Base-by-base conservation (phyloP, 169 alveolate genomes). In the Plasmodium blacklocki region DNA sequence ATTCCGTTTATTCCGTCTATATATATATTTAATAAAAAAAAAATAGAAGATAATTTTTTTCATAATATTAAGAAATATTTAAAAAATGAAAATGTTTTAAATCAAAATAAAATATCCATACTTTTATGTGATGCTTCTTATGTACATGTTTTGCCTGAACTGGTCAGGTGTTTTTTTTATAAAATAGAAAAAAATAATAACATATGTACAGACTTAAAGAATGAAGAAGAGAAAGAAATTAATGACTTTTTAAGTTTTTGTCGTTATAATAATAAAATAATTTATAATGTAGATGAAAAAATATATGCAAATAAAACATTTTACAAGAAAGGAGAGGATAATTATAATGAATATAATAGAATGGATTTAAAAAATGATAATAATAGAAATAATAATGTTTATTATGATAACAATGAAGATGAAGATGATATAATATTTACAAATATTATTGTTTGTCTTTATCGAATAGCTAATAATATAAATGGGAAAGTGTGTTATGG, bases 401-500 rank as follows among this genome's bases (percentile, higher is more conserved):
- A 39, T 39, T 39, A 39, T 39, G 39, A 21, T 1, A 11, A 26
- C 18, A 66, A 8, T 8, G 32, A 39, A 14, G 21, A 8, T 8
- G 32, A 39, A 14, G 21, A 26, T n/a, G 73, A 56, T 18, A 23
- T 47, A 15, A n/a, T 52, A 3, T 39, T 67, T 49, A 68, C 74
- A 2, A 83, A 83, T 39, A 3, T 68, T 19, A 58, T 83, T 12
- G 54, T 43, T 47, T 32, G 91, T 26, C 11, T 83, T 21, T 73
- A 54, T 49, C 9, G 71, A 68, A 58, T 83, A 32, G 91, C 91
- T 6, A 83, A 49, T 62, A 83, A 83, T 15, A 49, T 83, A 49
- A 63, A 68, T 21, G 70, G 56, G 43, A 54, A 83, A 32, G 60
- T 56, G 66, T 83, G 54, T 29, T 83, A 83, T 32, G 91, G 91